Conservation (phyloP, 768 basidiomycete genomes). For the Jaapia argillacea region DNA sequence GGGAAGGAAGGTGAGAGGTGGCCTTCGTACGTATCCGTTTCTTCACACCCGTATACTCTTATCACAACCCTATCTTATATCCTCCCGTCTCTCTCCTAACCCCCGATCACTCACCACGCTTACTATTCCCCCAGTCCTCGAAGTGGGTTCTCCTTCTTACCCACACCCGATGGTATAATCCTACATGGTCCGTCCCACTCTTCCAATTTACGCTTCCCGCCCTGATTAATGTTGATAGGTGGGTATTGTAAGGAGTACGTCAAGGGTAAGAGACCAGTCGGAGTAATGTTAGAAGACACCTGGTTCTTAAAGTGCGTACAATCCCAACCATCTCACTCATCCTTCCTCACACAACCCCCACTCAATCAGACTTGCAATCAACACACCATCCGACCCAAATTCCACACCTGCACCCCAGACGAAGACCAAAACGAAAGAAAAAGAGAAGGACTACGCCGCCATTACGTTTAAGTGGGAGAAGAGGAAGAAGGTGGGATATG, state of each 20-base stretch:
- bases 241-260: slow-evolving; percentile 88
- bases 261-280: slow-evolving; percentile 78
- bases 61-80: background rate
- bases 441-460: slow-evolving; percentile 27
- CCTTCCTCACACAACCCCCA: background rate
- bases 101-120: background rate
- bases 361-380: background rate
- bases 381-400: background rate
- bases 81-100: background rate
- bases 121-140: slow-evolving; percentile 36
- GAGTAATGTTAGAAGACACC: slow-evolving; percentile 84
- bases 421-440: slow-evolving; percentile 14
- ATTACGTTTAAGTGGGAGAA: slow-evolving; percentile 76
- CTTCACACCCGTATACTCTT: background rate
- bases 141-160: slow-evolving; percentile 79
- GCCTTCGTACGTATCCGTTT: slow-evolving; percentile 48
- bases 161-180: slow-evolving; percentile 68
- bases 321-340: background rate
- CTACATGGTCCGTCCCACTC: slow-evolving; percentile 56
- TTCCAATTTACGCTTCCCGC: background rate
- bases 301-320: slow-evolving; percentile 68
- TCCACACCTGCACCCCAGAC: slow-evolving; percentile 16
- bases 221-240: slow-evolving; percentile 27
- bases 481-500: slow-evolving; percentile 66
- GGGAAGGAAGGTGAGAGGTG: slow-evolving; percentile 58